These are phyloP conservation scores for Sporobolomyces pararoseus DNA, from an alignment of 768 basidiomycete genomes.

Conservation along the genomic window DNA sequence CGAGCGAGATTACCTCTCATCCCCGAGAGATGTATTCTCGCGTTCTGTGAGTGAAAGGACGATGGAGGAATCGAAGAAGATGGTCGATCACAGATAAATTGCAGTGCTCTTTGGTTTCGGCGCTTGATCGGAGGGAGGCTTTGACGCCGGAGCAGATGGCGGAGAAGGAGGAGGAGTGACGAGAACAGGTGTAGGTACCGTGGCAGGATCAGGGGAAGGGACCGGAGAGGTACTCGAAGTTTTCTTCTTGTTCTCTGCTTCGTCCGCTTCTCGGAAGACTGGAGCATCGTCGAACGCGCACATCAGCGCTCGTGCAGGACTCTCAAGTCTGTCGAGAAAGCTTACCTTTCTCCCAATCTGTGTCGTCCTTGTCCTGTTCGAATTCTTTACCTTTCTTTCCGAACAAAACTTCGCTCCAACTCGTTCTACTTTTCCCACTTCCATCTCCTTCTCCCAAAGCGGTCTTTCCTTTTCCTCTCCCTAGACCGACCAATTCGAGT, in stretches of 20 bases:
- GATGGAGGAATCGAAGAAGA: no score
- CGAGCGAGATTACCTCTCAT: no score
- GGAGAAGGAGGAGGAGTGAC: not conserved
- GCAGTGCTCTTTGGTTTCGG: conserved; percentile 1
- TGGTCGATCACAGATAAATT: conserved; percentile 12
- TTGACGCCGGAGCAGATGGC: not conserved
- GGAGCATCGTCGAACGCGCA: not conserved
- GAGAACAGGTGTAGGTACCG: not conserved
- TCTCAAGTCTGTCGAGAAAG: not conserved
- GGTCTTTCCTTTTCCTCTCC: conserved; percentile 25
- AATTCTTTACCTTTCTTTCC: conserved; percentile 46
- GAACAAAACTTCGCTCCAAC: conserved; percentile 49
- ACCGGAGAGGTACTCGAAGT: not conserved
- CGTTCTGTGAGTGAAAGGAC: no score
- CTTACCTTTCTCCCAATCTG: conserved; percentile 39
- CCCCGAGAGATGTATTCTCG: no score
- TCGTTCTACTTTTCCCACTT: conserved; percentile 4
- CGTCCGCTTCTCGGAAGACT: conserved; percentile 39
- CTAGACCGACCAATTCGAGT: conserved; percentile 50
- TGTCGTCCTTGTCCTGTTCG: conserved; percentile 29
- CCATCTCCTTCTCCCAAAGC: conserved; percentile 17
- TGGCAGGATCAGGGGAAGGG: not conserved
- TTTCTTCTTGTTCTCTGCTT: conserved; percentile 9
- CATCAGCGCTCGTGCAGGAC: not conserved
- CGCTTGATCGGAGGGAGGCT: not conserved